Base-by-base conservation (phyloP, 1,284 basidiomycete genomes). In the Leccinum solheimii region DNA sequence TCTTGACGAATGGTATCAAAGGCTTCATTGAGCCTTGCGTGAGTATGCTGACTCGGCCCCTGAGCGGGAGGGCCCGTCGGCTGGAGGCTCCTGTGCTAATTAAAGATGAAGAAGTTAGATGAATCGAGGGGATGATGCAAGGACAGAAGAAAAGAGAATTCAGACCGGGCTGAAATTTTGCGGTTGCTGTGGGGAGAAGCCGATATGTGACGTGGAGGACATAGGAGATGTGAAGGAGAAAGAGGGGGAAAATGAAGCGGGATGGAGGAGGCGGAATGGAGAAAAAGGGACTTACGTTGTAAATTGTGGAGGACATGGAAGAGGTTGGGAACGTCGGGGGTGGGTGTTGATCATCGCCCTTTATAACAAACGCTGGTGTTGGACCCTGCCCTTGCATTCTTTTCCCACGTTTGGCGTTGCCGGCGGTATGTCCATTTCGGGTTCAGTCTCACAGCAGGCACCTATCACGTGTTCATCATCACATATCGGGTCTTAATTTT, bases 1-100 rank as follows among this genome's bases (percentile, higher is more conserved):
- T 98, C 96, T 59, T 88, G 85, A 66, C 90, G 86, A 72, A 97
- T 89, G 64, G 84, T 81, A 58, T 97, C 94, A 67, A 98, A 86
- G 38, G 90, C 84, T 63, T 96, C 94, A 63, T 85, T 85, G 66
- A 97, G 80, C 53, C 93, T 77, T 62, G 72, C 68, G 66, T 77
- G 76, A 58, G 76, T 71, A 56, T 73, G 78, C 66, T 73, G 78
- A 64, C 68, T 69, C 53, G 78, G 78, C 67, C 75, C 79, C 75
- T 77, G 81, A 68, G 79, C 70, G 10, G 74, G 79, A 49, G 75
- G 81, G 72, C 71, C 85, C 8, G 81, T 83, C 6, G 84, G 86
- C 72, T 86, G 87, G 21, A 90, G 80, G 64, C 81, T 83, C 69
- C 88, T 83, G 69, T 90, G 88, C 87, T 90, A 76, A 55, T 61